Evolutionary conservation across 352 stramenopile species (phyloP).

Genomic region (Lagenidium giganteum): DNA sequence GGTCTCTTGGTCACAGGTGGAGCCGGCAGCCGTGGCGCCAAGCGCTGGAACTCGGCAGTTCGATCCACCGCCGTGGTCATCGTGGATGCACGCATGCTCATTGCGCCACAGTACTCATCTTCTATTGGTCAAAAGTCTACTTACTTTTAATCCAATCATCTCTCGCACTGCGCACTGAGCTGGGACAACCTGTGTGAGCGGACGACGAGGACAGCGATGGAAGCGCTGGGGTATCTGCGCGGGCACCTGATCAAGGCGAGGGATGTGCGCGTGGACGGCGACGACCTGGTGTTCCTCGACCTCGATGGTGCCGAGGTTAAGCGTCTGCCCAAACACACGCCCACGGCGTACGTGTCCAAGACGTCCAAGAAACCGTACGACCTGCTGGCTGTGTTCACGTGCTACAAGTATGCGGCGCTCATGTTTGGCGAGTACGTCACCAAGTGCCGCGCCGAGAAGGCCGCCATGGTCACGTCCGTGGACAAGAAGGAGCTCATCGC

Average conservation of each 20-base stretch:
- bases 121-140: slow-evolving; percentile 9
- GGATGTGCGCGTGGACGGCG: slow-evolving; percentile 40
- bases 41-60: slow-evolving; percentile 22
- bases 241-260: slow-evolving; percentile 75
- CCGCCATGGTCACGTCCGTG: slow-evolving; percentile 77
- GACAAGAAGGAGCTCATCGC: slow-evolving; percentile 87
- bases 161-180: too few relatives aligned
- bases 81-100: background rate
- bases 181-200: too few relatives aligned
- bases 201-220: slow-evolving; percentile 4
- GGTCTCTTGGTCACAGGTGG: background rate
- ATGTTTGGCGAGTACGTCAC: slow-evolving; percentile 83
- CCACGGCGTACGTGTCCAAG: slow-evolving; percentile 81
- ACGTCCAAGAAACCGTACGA: slow-evolving; percentile 79
- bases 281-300: slow-evolving; percentile 57
- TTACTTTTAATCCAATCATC: background rate
- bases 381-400: slow-evolving; percentile 73
- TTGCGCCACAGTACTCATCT: background rate
- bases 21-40: slow-evolving; percentile 3
- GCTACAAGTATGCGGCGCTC: slow-evolving; percentile 66
- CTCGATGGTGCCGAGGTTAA: slow-evolving; percentile 38
- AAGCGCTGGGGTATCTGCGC: slow-evolving; percentile 42
- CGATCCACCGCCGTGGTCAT: slow-evolving; percentile 10
- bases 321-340: slow-evolving; percentile 53
- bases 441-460: slow-evolving; percentile 76